Evolutionary conservation across 2,329 filamentous ascomycete genomes (phyloP), one percentile per base, ranked within the genome.

Genomic region (Fusarium nematophilum): DNA sequence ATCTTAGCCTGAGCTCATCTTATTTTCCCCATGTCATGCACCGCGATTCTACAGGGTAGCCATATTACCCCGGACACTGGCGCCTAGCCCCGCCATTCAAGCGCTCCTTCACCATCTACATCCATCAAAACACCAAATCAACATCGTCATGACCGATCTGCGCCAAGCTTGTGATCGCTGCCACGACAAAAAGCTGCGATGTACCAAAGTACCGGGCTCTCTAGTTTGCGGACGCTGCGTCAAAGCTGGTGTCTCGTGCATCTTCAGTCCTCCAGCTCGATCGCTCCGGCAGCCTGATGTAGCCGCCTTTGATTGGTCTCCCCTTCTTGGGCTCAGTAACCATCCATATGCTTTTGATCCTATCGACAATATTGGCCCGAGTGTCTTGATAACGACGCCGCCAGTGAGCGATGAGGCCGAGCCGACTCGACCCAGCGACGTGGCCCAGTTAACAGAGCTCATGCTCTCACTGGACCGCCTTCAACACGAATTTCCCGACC

Each of bases 181-280:
- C 33, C 79, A 82, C 55, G 71, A 73, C 14, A 80, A 83, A 31
- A 82, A 82, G 64, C 70, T 81, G 10, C 73, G 74, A 65, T 83
- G 80, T 44, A 76, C 76, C 5, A 79, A 79, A 47, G 70, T 73
- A 23, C 53, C 71, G 0, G 75, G 74, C 1, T 71, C 71, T 23
- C 50, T 67, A 6, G 64, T 66, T 9, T 83, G 79, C 58, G 70
- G 71, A 8, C 75, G 79, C 25, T 82, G 79, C 57, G 58, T 70
- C 17, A 81, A 77, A 59, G 78, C 78, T 17, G 69, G 72, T 25
- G 69, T 72, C 3, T 37, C 68, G 6, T 82, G 79, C 53, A 51
- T 78, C 37, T 82, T 79, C 62, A 82, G 79, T 29, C 79, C 79
- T 27, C 72, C 69, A 11, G 49, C 64, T 34, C 70, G 70, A 27